Conservation (phyloP, 2,329 filamentous ascomycete genomes). For the Dothistroma septosporum region DNA sequence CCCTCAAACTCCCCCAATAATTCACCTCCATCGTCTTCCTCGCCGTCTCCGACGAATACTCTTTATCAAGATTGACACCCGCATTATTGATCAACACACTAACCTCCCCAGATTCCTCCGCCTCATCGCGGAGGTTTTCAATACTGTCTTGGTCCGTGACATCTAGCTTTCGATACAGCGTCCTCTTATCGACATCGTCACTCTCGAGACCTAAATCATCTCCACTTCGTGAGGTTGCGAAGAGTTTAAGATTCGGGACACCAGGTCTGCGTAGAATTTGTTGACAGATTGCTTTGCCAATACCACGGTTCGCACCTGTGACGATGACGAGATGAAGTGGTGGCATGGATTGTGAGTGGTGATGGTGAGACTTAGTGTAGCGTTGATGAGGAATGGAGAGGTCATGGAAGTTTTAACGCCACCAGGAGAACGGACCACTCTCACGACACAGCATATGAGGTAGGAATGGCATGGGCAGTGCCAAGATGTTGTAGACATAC, state of each 20-base stretch:
- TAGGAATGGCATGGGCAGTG: neutral
- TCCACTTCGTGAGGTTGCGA: constrained; percentile 34
- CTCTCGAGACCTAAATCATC: constrained; percentile 27
- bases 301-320: constrained; percentile 38
- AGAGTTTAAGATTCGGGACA: constrained; percentile 28
- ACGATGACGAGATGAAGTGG: constrained; percentile 32
- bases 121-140: constrained; percentile 25
- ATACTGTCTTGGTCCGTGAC: constrained; percentile 29
- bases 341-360: constrained; percentile 21
- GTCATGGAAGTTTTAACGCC: neutral
- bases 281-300: constrained; percentile 35
- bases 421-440: neutral
- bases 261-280: constrained; percentile 26
- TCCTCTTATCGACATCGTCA: constrained; percentile 13
- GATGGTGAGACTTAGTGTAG: too few species aligned
- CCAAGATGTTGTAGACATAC: too few species aligned
- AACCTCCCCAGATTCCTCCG: constrained; percentile 25
- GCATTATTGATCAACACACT: constrained; percentile 40
- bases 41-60: constrained; percentile 29
- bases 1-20: constrained; percentile 35
- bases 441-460: neutral
- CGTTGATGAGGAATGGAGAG: neutral
- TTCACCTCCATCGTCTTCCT: constrained; percentile 35
- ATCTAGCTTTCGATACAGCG: constrained; percentile 34
- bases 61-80: constrained; percentile 31